phyloP scores from a whole-genome alignment of 768 basidiomycete genomes.

The Chiua virens region DNA sequence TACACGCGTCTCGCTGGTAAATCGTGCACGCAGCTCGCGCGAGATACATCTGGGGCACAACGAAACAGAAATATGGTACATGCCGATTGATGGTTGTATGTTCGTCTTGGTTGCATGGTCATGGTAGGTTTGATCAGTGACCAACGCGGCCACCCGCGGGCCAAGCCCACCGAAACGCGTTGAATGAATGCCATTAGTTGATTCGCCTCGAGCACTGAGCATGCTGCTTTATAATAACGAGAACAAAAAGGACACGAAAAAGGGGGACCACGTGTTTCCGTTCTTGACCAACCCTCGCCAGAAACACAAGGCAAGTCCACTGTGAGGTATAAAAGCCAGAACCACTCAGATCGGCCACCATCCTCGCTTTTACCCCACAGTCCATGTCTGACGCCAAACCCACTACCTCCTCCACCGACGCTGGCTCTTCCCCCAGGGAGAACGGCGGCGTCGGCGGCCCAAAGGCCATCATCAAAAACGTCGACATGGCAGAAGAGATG shows the following conservation, averaged over 20 bases:
- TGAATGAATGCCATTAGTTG: too few relatives aligned
- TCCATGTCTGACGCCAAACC: conserved; percentile 60
- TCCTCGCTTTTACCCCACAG: not conserved
- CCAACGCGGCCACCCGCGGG: too few relatives aligned
- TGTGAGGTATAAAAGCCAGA: conserved; percentile 27
- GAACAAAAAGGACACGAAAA: not conserved
- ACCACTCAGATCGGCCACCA: not conserved
- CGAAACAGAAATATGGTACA: too few relatives aligned
- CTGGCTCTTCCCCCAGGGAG: conserved; percentile 43
- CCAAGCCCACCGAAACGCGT: too few relatives aligned
- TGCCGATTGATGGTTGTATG: too few relatives aligned
- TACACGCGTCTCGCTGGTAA: too few relatives aligned
- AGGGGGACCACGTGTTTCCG: conserved; percentile 18
- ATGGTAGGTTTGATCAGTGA: too few relatives aligned
- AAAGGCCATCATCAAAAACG: conserved; percentile 94
- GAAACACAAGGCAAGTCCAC: conserved; percentile 28
- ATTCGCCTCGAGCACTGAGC: too few relatives aligned
- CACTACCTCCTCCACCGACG: conserved; percentile 56
- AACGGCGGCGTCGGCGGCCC: conserved; percentile 41
- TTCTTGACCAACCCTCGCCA: conserved; percentile 18
- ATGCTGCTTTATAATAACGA: too few relatives aligned
- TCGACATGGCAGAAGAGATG: conserved; percentile 97
- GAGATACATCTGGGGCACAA: too few relatives aligned
- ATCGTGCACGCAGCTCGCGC: too few relatives aligned
- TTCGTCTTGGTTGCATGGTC: too few relatives aligned